Evolutionary conservation across 1,284 basidiomycete species (phyloP), one percentile per base, ranked within the genome.

Genomic region (Malassezia yamatoensis): DNA sequence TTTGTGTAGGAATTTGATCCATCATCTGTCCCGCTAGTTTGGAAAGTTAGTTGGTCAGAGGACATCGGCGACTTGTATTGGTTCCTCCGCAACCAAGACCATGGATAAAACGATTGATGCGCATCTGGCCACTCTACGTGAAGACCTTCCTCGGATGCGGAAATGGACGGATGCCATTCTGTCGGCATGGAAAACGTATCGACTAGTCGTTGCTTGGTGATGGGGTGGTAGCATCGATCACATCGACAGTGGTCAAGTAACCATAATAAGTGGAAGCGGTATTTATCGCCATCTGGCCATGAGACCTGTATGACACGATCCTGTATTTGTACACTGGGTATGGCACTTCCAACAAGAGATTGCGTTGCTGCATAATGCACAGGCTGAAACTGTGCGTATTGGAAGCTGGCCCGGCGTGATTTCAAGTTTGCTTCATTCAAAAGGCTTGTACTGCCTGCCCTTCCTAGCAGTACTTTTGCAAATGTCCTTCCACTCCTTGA

Each of bases 171-270:
- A 7, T 29, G 3, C 3, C 24, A 29, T 65, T 87, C 82, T 2
- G 78, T 75, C 0, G 87, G 83, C 46, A 94, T 86, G 87, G 91
- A 82, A 59, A 85, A 88, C 0, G 91, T 89, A 67, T 89, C 84
- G 47, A 90, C 79, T 11, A 96, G 76, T 10, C 93, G 81, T 75
- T 96, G 93, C 72, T 90, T 93, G 9, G 93, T 96, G 56, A 84
- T 76, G 0, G 85, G 78, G 76, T 96, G 93, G 71, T 87, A 93
- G 76, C 90, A 96, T 47, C 83, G 77, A 0, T 85, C 76, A 75
- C 90, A 96, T 34, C 90, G 81, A 71, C 93, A 98, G 70, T 96
- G 91, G 71, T 88, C 87, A 11, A 83, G 78, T 21, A 88, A 76
- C 82, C 84, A 87, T 42, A 85, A 77, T 68, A 85, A 79, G 72